These are phyloP conservation scores for Linderniella brevidens DNA, from an alignment of 257 asterid genomes.

Conservation along the genomic window DNA sequence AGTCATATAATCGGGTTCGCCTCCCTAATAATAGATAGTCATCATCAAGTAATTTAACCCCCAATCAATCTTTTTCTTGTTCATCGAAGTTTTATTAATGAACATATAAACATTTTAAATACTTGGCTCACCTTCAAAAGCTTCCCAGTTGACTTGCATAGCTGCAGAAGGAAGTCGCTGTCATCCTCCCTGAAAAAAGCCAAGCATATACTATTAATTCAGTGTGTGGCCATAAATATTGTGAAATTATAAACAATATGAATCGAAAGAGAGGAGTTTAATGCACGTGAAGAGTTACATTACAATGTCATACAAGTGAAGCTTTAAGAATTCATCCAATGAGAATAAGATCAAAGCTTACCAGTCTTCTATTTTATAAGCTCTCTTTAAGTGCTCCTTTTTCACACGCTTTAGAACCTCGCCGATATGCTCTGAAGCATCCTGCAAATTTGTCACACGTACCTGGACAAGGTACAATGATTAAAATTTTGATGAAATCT, in stretches of 20 bases:
- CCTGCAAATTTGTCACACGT: slow-evolving; percentile 79
- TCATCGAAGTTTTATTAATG: too few species aligned
- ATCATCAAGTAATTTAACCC: neutral
- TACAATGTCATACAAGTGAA: too few species aligned
- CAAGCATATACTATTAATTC: neutral
- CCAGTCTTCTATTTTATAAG: slow-evolving; percentile 75
- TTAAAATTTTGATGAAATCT: neutral
- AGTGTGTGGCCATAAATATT: neutral
- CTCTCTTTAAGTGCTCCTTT: slow-evolving; percentile 66
- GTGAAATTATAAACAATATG: neutral
- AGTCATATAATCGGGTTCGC: slow-evolving; percentile 81
- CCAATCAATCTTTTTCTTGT: neutral
- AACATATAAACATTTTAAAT: neutral
- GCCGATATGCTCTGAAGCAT: slow-evolving; percentile 94
- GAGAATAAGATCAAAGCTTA: slow-evolving; percentile 13
- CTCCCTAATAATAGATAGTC: slow-evolving; percentile 39
- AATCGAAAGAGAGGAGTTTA: too few species aligned
- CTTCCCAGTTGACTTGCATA: slow-evolving; percentile 71
- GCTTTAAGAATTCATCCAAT: neutral
- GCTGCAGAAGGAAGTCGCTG: slow-evolving; percentile 69
- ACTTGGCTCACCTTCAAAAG: slow-evolving; percentile 53
- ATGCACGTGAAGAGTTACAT: too few species aligned
- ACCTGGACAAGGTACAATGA: slow-evolving; percentile 25
- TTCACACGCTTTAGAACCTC: slow-evolving; percentile 86
- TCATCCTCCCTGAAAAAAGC: slow-evolving; percentile 61